phyloP scores from a whole-genome alignment of 2,329 filamentous ascomycete species.

The Cryphonectria radicalis region DNA sequence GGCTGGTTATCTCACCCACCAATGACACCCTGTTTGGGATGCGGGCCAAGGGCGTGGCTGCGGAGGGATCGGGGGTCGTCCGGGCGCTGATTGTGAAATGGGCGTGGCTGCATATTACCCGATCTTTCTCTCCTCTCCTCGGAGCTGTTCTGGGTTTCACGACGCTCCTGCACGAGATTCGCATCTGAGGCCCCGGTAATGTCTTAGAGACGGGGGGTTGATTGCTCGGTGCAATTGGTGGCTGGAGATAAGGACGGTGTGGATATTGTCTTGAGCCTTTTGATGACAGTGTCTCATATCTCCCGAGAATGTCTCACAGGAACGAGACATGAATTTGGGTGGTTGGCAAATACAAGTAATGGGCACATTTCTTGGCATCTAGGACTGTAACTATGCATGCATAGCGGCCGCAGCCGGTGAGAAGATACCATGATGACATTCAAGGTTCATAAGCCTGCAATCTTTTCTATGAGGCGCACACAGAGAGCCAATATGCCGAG shows the following conservation, averaged over 20 bases:
- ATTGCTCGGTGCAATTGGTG: not conserved
- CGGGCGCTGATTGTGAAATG: conserved; percentile 35
- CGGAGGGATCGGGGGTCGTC: not conserved
- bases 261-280: not conserved
- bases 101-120: conserved; percentile 35
- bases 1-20: conserved; percentile 41
- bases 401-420: not conserved
- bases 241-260: not conserved
- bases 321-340: not conserved
- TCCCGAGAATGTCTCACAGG: not conserved
- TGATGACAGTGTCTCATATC: not conserved
- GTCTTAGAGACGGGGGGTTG: not conserved
- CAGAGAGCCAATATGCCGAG: not conserved
- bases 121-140: conserved; percentile 33
- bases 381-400: not conserved
- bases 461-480: too few relatives aligned
- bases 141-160: conserved; percentile 29
- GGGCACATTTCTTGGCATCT: not conserved
- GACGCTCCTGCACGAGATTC: not conserved
- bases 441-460: not conserved
- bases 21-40: conserved; percentile 34
- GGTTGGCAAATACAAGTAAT: not conserved
- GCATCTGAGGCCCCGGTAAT: not conserved
- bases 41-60: not conserved
- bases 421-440: not conserved